These are phyloP conservation scores for Scleromitrula shiraiana DNA, from an alignment of 2,329 filamentous ascomycete genomes.

Conservation along the genomic window DNA sequence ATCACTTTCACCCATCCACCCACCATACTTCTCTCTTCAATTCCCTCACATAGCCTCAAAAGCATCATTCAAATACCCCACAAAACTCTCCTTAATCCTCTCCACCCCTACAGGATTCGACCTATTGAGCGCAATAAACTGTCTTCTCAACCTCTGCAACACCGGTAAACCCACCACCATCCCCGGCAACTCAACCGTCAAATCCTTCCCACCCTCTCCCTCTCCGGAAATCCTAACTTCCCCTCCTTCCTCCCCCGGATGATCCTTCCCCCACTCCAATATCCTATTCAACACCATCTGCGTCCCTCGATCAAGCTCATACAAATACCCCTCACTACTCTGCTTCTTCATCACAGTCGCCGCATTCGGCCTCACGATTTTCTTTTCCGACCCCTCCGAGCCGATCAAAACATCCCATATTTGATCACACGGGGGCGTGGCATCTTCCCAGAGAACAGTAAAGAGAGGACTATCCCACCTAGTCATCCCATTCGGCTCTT, in stretches of 20 bases:
- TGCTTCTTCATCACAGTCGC: constrained; percentile 63
- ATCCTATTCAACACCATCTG: constrained; percentile 68
- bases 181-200: constrained; percentile 56
- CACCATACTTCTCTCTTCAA: constrained; percentile 8
- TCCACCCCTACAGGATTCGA: constrained; percentile 50
- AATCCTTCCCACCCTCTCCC: constrained; percentile 34
- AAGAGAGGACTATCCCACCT: constrained; percentile 81
- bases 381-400: constrained; percentile 50
- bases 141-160: constrained; percentile 67
- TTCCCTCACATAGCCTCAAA: constrained; percentile 37
- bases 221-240: constrained; percentile 39
- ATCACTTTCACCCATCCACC: too few species aligned
- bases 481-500: constrained; percentile 79
- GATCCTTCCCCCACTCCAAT: constrained; percentile 57
- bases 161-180: constrained; percentile 63
- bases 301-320: constrained; percentile 70
- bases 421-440: constrained; percentile 54
- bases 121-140: constrained; percentile 70
- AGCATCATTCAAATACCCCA: constrained; percentile 57
- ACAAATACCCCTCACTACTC: constrained; percentile 63
- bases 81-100: constrained; percentile 55
- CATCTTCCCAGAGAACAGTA: constrained; percentile 69
- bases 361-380: constrained; percentile 63
- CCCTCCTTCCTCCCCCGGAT: constrained; percentile 51
- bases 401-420: constrained; percentile 67